These are phyloP conservation scores for Aspergillus fischeri DNA, from an alignment of 2,329 filamentous ascomycete species.

Conservation along the genomic window DNA sequence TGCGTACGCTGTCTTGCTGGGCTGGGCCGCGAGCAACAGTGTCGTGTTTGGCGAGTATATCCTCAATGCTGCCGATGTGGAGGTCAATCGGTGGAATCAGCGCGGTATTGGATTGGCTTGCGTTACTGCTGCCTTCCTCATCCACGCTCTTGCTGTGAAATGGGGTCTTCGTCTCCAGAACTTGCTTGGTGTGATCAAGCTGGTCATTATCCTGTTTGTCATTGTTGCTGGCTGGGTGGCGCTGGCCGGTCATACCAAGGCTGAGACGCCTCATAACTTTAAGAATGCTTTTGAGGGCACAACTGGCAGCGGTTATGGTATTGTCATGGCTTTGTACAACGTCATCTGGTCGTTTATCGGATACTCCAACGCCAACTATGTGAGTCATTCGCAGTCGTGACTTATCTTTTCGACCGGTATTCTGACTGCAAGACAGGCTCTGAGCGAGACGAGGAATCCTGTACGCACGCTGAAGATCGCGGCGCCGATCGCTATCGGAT, in stretches of 20 bases:
- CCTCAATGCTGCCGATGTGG: constrained; percentile 43
- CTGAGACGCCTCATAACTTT: constrained; percentile 36
- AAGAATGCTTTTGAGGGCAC: constrained; percentile 37
- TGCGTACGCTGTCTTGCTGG: constrained; percentile 48
- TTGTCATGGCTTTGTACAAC: constrained; percentile 59
- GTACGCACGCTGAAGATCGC: constrained; percentile 56
- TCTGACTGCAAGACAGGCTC: constrained; percentile 22
- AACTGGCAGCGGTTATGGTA: constrained; percentile 38
- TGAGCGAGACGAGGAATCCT: constrained; percentile 56
- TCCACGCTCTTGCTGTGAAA: constrained; percentile 46
- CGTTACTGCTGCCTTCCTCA: constrained; percentile 45
- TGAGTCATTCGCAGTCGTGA: constrained; percentile 26
- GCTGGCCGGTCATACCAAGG: constrained; percentile 35
- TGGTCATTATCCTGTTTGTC: constrained; percentile 47
- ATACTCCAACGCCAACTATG: constrained; percentile 61
- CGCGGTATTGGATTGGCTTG: constrained; percentile 46
- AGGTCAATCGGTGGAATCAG: constrained; percentile 47
- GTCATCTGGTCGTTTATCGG: constrained; percentile 61
- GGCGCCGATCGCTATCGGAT: constrained; percentile 51
- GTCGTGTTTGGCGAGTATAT: constrained; percentile 52
- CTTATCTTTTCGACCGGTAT: background rate
- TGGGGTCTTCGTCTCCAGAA: constrained; percentile 49
- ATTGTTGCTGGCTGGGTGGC: constrained; percentile 42
- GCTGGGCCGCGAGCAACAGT: constrained; percentile 51
- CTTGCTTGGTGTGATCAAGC: constrained; percentile 47